Evolutionary conservation across 2,329 filamentous ascomycete species (phyloP).

Genomic region (Monosporascus sp.): DNA sequence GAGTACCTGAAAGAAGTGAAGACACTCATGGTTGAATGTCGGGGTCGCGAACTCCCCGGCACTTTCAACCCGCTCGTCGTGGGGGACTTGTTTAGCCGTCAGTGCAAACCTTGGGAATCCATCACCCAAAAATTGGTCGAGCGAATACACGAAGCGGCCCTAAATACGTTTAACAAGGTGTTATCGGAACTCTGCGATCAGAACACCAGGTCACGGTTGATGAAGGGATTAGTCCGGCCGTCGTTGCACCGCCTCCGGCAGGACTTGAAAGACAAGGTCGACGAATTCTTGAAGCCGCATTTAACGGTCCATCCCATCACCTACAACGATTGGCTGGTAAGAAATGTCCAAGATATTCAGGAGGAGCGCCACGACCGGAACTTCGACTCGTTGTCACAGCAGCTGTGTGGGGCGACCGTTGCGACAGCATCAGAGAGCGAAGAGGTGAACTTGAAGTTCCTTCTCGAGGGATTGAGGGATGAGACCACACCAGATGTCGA

Average conservation of each 20-base stretch:
- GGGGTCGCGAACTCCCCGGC: constrained; percentile 21
- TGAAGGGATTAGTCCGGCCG: constrained; percentile 18
- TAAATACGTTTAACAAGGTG: constrained; percentile 14
- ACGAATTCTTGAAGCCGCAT: constrained; percentile 19
- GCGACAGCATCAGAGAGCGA: not conserved
- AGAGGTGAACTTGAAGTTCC: not conserved
- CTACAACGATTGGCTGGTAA: constrained; percentile 20
- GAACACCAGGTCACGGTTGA: constrained; percentile 16
- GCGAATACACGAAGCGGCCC: constrained; percentile 19
- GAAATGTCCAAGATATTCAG: constrained; percentile 15
- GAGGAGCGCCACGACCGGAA: constrained; percentile 13
- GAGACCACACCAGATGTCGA: constrained; percentile 15
- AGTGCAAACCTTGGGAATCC: constrained; percentile 21
- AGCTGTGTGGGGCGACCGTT: not conserved
- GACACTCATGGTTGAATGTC: constrained; percentile 17
- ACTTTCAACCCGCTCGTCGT: constrained; percentile 23
- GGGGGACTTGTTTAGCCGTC: constrained; percentile 18
- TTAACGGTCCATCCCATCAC: constrained; percentile 21
- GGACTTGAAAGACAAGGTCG: constrained; percentile 15
- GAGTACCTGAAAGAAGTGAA: constrained; percentile 13
- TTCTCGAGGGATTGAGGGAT: constrained; percentile 6
- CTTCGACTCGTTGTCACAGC: constrained; percentile 7
- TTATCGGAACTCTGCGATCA: constrained; percentile 15
- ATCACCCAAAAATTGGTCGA: constrained; percentile 20
- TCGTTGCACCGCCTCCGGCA: constrained; percentile 14